Percentiles rank a stretch among this genome's conserved stretches.
Conservation (phyloP, 345 rosid species). For the Corymbia maculata region DNA sequence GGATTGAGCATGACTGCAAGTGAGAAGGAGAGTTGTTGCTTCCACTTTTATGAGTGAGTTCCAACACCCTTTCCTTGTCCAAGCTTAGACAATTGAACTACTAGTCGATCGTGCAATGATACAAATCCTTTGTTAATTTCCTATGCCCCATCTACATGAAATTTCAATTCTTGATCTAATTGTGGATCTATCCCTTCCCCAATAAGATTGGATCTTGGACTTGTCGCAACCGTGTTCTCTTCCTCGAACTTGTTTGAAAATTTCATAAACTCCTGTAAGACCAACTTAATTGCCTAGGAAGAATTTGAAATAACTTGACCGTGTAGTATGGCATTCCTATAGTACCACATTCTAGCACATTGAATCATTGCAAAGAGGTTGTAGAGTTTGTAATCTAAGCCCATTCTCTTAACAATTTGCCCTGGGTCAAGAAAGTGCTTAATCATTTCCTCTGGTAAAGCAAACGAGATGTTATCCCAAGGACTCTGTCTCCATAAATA, state of each 20-base stretch:
- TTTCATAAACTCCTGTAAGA: not conserved
- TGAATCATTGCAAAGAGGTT: too few relatives aligned
- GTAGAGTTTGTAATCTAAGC: too few relatives aligned
- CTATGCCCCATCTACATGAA: not conserved
- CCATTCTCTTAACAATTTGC: too few relatives aligned
- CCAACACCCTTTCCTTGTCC: not conserved
- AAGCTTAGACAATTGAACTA: not conserved
- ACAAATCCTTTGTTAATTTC: too few relatives aligned
- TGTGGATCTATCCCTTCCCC: not conserved
- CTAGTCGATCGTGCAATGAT: not conserved
- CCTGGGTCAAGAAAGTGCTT: too few relatives aligned
- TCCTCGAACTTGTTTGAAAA: not conserved
- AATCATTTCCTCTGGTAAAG: too few relatives aligned
- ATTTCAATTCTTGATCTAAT: too few relatives aligned
- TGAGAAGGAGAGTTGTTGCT: not conserved
- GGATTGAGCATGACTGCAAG: fast-evolving
- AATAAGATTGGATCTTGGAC: not conserved
- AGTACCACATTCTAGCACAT: too few relatives aligned
- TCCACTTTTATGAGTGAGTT: not conserved
- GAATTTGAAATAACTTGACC: too few relatives aligned
- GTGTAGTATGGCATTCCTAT: too few relatives aligned
- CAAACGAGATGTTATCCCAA: too few relatives aligned
- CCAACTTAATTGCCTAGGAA: not conserved
- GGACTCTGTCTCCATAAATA: too few relatives aligned
- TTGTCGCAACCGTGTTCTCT: not conserved